These are phyloP conservation scores for Phylloporus sp. DNA, from an alignment of 768 basidiomycete species.

Conservation along the genomic window DNA sequence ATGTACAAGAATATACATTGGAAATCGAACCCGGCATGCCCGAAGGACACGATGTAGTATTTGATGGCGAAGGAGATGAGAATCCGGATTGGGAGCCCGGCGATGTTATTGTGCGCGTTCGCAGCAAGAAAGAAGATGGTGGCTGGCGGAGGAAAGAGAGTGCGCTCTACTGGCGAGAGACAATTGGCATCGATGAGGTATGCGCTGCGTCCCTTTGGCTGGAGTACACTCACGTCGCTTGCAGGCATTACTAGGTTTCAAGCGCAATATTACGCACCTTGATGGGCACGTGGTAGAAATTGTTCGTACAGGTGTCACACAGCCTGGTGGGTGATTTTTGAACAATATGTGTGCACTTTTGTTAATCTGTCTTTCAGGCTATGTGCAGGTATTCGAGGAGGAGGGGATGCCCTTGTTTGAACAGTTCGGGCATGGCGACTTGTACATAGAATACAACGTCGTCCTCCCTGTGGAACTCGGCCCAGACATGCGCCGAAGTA, in stretches of 20 bases:
- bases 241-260: constrained; percentile 95
- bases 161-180: constrained; percentile 88
- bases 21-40: constrained; percentile 86
- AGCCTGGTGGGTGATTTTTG: constrained; percentile 62
- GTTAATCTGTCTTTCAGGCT: constrained; percentile 44
- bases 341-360: neutral
- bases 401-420: constrained; percentile 87
- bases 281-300: constrained; percentile 79
- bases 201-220: neutral
- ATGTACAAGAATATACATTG: constrained; percentile 75
- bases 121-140: constrained; percentile 71
- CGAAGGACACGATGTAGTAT: constrained; percentile 88
- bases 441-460: constrained; percentile 92
- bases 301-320: constrained; percentile 75
- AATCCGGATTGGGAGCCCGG: constrained; percentile 94
- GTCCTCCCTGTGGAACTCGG: constrained; percentile 76
- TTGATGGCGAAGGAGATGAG: constrained; percentile 96
- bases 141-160: constrained; percentile 87
- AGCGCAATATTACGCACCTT: constrained; percentile 84
- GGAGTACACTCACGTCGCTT: neutral
- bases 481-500: constrained; percentile 66
- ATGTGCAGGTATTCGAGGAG: constrained; percentile 76
- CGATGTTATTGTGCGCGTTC: constrained; percentile 82
- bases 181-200: constrained; percentile 86
- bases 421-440: constrained; percentile 59